phyloP scores from a whole-genome alignment of 176 grass and related monocot species.

The Oryza nivara region DNA sequence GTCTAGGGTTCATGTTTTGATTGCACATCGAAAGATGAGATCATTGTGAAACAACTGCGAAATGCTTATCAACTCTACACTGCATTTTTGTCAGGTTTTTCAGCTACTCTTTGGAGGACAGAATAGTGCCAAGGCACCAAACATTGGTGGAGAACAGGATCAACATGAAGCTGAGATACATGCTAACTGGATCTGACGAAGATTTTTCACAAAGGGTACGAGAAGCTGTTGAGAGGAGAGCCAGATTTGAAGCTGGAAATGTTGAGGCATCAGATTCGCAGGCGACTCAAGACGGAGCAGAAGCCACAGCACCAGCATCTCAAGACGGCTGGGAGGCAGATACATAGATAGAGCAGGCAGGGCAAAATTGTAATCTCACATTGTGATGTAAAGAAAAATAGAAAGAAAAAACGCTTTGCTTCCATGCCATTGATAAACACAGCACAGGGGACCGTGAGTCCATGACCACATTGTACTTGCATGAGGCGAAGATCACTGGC shows the following conservation, averaged over 20 bases:
- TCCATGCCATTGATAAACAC: not conserved
- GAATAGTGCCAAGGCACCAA: conserved; percentile 72
- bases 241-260: conserved; percentile 64
- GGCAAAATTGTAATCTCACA: not conserved
- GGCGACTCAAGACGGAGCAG: conserved; percentile 1
- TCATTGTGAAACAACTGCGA: not conserved
- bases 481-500: not conserved
- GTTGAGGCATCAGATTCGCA: conserved; percentile 30
- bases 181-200: conserved; percentile 73
- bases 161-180: conserved; percentile 93
- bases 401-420: not conserved
- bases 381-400: not conserved
- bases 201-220: conserved; percentile 70
- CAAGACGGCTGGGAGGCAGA: not conserved
- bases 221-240: conserved; percentile 68
- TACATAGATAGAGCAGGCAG: not conserved
- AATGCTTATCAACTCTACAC: not conserved
- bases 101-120: conserved; percentile 87
- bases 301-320: conserved; percentile 1
- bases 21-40: conserved; percentile 4
- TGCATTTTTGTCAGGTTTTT: conserved; percentile 68
- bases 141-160: conserved; percentile 74
- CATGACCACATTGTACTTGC: not conserved
- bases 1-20: not conserved
- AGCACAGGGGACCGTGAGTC: not conserved